Evolutionary conservation across 2,329 filamentous ascomycete genomes (phyloP), one percentile per base, ranked within the genome.

Genomic region (Triangularia verruculosa): DNA sequence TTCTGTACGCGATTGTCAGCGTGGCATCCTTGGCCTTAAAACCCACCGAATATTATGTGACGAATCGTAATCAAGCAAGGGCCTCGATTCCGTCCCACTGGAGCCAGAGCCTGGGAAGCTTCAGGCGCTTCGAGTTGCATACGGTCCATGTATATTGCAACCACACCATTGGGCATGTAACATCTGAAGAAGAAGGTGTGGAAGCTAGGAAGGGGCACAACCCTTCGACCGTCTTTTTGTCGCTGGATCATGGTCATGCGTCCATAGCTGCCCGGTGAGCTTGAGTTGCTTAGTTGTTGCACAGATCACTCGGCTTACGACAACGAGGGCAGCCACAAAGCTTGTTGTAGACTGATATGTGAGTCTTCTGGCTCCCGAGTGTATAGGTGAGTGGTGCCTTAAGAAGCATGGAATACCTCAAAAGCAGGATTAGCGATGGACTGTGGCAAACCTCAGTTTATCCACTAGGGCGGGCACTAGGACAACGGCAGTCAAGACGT

Each of bases 141-240:
- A 60, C 39, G 63, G 55, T 52, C 60, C 58, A 64, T 57, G 64
- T 60, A 69, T 68, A 70, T 66, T 70, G 69, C 63, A 70, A 70
- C 68, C 68, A 66, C 63, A 66, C 61, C 55, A 30, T 64, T 52
- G 66, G 60, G 61, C 62, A 68, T 59, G 63, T 65, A 64, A 63
- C 63, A 30, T 59, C 12, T 25, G 32, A 15, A 20, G 27, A 25
- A 28, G 34, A 15, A 47, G 30, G 61, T 15, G 52, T 2, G 25
- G 20, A 22, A 30, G 54, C 47, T 25, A 51, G 52, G 22, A 52
- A 53, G 53, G 39, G 27, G 54, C 34, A 13, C 17, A 24, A 22
- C 47, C 7, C 52, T 20, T 24, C 56, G 30, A 3, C 24, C 24
- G 11, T 27, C 39, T 12, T 32, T 7, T 9, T 5, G 6, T 34